These are phyloP conservation scores for Rubia tinctorum DNA, from an alignment of 305 asterid genomes.

Conservation along the genomic window DNA sequence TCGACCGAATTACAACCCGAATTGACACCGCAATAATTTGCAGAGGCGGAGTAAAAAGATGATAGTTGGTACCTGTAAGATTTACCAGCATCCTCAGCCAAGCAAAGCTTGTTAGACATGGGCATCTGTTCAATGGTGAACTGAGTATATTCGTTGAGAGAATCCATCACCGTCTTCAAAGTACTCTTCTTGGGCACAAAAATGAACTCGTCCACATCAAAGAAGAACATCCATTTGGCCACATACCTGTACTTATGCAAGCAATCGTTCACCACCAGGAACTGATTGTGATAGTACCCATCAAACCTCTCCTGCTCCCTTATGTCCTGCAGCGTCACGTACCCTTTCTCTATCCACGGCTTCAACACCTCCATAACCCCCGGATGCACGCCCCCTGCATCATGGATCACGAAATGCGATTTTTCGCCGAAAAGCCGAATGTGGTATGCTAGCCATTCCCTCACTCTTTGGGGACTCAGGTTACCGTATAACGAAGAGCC, in stretches of 20 bases:
- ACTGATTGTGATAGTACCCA: slow-evolving; percentile 86
- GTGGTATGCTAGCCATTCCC: slow-evolving; percentile 86
- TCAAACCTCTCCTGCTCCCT: slow-evolving; percentile 76
- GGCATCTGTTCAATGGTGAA: slow-evolving; percentile 83
- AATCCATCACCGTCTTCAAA: slow-evolving; percentile 45
- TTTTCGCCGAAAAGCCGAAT: slow-evolving; percentile 51
- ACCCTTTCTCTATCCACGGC: slow-evolving; percentile 86
- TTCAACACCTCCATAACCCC: slow-evolving; percentile 52
- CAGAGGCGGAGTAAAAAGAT: neutral
- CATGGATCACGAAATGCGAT: slow-evolving; percentile 81
- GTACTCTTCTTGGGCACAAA: slow-evolving; percentile 61
- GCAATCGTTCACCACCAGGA: slow-evolving; percentile 75
- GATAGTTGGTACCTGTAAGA: slow-evolving; percentile 43
- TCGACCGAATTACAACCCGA: neutral
- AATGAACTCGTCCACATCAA: slow-evolving; percentile 78
- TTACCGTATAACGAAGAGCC: slow-evolving; percentile 71
- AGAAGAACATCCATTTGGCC: slow-evolving; percentile 82
- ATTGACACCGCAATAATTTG: too few species aligned
- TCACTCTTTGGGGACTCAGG: slow-evolving; percentile 63
- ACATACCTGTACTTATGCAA: slow-evolving; percentile 54
- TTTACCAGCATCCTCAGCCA: slow-evolving; percentile 48
- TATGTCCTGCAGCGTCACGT: slow-evolving; percentile 68
- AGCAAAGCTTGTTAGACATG: slow-evolving; percentile 68
- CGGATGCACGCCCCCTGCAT: slow-evolving; percentile 78
- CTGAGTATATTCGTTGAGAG: slow-evolving; percentile 54